phyloP scores from a whole-genome alignment of 495 filamentous ascomycete genomes.

The Glonium stellatum region DNA sequence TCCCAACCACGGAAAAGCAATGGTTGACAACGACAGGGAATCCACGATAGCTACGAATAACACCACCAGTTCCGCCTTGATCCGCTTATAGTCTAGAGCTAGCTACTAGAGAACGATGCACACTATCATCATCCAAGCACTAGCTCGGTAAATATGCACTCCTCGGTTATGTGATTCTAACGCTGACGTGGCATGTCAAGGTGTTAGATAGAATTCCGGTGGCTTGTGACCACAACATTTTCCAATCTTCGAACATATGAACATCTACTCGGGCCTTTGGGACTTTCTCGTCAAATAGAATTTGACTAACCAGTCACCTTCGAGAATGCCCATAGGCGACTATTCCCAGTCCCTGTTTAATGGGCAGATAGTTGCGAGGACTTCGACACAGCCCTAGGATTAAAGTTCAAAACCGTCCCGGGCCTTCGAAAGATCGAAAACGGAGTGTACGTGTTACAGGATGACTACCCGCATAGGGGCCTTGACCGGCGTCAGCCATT shows the following conservation, averaged over 20 bases:
- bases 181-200: background rate
- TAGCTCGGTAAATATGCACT: no score
- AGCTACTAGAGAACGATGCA: no score
- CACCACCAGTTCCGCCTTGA: no score
- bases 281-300: background rate
- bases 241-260: background rate
- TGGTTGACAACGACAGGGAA: no score
- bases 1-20: background rate
- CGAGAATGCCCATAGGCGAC: background rate
- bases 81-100: no score
- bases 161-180: no score
- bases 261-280: background rate
- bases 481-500: background rate
- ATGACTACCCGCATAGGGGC: background rate
- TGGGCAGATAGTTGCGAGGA: background rate
- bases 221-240: background rate
- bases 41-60: no score
- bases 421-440: background rate
- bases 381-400: background rate
- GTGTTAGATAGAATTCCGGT: background rate
- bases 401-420: background rate
- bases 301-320: background rate
- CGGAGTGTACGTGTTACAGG: background rate
- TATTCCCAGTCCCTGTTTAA: background rate
- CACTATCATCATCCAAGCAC: no score